These are phyloP conservation scores for Rugonectria rugulosa DNA, from an alignment of 2,329 filamentous ascomycete species.

Conservation along the genomic window DNA sequence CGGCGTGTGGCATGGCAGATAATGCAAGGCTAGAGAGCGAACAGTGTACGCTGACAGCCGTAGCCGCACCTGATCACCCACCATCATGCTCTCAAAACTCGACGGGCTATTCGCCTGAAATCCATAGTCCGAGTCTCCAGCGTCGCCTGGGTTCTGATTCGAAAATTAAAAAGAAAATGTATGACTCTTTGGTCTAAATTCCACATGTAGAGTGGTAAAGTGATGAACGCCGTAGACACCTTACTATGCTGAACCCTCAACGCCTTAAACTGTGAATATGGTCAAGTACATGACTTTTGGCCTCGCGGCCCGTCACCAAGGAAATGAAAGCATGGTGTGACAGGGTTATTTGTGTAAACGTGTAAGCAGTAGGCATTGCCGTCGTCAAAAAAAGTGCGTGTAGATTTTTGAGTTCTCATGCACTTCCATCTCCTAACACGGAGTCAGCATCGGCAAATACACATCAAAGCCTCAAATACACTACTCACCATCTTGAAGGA, in stretches of 20 bases:
- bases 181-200: conserved; percentile 47
- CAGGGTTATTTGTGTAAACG: conserved; percentile 35
- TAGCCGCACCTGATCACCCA: conserved; percentile 28
- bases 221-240: conserved; percentile 63
- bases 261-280: conserved; percentile 59
- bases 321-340: conserved; percentile 38
- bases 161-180: conserved; percentile 48
- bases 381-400: conserved; percentile 97
- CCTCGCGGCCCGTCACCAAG: conserved; percentile 34
- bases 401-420: conserved; percentile 99
- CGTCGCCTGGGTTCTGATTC: conserved; percentile 16
- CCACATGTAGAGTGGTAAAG: conserved; percentile 46
- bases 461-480: background rate
- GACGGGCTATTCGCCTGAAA: too few species aligned
- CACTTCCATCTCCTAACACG: conserved; percentile 99
- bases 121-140: conserved; percentile 25
- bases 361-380: conserved; percentile 33
- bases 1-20: conserved; percentile 31
- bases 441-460: conserved; percentile 47
- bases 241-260: conserved; percentile 65
- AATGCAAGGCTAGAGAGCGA: conserved; percentile 21
- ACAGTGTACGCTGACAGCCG: conserved; percentile 27
- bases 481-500: conserved; percentile 86
- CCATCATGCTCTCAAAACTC: conserved; percentile 20
- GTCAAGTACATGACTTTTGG: conserved; percentile 58